Evolutionary conservation across 805 yeast genomes (phyloP).

Genomic region (Tetrapisispora fleetii): DNA sequence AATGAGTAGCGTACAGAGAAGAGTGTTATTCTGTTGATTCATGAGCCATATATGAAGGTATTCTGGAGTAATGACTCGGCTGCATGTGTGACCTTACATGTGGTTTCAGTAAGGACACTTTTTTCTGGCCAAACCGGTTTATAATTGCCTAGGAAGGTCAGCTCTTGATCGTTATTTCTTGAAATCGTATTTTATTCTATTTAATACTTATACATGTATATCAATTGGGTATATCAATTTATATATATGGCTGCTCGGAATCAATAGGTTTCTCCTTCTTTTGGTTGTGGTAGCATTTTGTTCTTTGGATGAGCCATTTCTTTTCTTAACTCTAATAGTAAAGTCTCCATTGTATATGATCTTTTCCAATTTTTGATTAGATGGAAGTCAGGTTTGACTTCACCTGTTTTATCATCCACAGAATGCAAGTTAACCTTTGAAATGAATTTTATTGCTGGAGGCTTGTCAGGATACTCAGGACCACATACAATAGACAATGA

Average conservation of each 20-base stretch:
- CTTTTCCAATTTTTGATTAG: slow-evolving; percentile 80
- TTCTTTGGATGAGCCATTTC: slow-evolving; percentile 80
- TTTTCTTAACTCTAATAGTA: slow-evolving; percentile 77
- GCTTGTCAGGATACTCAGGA: slow-evolving; percentile 73
- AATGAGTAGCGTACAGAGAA: no score
- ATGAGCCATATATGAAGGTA: no score
- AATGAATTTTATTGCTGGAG: slow-evolving; percentile 74
- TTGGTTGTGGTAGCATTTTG: slow-evolving; percentile 81
- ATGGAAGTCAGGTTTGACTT: slow-evolving; percentile 48
- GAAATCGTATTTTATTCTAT: neutral
- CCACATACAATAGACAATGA: slow-evolving; percentile 76
- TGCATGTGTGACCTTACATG: no score
- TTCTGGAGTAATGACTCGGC: no score
- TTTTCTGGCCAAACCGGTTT: no score
- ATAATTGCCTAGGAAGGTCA: neutral
- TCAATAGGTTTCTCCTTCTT: slow-evolving; percentile 69
- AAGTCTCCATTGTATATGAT: slow-evolving; percentile 86
- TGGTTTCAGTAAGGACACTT: no score
- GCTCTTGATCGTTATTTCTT: neutral
- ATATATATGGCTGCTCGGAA: neutral
- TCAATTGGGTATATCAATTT: no score
- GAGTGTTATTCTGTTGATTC: no score
- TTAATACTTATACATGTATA: no score
- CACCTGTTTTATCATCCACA: slow-evolving; percentile 58
- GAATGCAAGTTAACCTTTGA: slow-evolving; percentile 87